Evolutionary conservation across 108 stramenopile genomes (phyloP), one percentile per base, ranked within the genome.

Genomic region (Aurantiochytrium sp.): DNA sequence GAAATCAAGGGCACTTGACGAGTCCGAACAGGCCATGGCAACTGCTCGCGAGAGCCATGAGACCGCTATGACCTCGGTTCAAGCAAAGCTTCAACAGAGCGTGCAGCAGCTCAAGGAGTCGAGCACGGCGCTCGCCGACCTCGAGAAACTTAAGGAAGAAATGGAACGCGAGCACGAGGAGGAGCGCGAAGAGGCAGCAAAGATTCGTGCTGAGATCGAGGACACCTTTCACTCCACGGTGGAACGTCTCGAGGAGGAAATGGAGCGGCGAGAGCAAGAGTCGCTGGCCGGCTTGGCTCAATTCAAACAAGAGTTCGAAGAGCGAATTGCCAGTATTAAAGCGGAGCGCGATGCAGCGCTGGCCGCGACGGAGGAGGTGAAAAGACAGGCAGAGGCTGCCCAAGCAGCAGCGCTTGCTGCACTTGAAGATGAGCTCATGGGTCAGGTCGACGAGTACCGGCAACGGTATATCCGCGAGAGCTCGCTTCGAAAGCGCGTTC

Each of bases 401-500:
- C 44, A 83, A 28, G 76, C 76, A 12, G 49, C 49, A 6, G 76
- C 76, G 51, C 76, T 83, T 23, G 76, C 45, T 45, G 76, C 19
- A 23, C 76, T 53, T 12, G 49, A 53, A 35, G 49, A 83, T 6
- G 49, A 53, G 45, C 45, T 83, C 49, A 25, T 25, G n/a, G 76
- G 76, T 47, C n/a, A 25, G 45, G 76, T 83, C 12, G 45, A 47
- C 45, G 76, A 83, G 51, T 83, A 83, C 23, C 45, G 51, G 0
- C n/a, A 28, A 6, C 76, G 45, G 6, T 83, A 83, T 4, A 53
- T 83, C 28, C 45, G 51, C 25, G 76, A 83, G 5, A 83, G 28
- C 51, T 55, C 76, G 23, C 23, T 83, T 14, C 76, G 76, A 12
- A 83, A 53, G 76, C 76, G 76, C 51, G 76, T 91, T 44, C 92